Evolutionary conservation across 306 rosid species (phyloP), one percentile per base, ranked within the genome.

Genomic region (Citrullus colocynthis): DNA sequence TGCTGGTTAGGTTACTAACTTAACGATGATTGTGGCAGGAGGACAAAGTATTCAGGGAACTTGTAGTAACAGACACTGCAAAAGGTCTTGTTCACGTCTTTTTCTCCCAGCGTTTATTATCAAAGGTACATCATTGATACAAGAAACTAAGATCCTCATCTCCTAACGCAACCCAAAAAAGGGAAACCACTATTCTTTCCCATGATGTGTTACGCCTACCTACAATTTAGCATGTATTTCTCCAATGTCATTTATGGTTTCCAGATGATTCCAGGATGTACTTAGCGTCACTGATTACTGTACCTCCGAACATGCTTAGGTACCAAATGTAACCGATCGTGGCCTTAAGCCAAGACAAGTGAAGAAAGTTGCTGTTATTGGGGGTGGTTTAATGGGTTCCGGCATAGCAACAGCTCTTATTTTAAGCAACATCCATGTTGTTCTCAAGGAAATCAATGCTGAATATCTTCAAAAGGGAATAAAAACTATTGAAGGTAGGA

Each of bases 341-440:
- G 99, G 99, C 74, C 97, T 92, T 56, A 89, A 87, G 87, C 98
- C 99, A 64, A 91, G 97, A 85, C 86, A 80, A 75, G 81, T 95
- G 81, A 91, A 86, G 90, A 92, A 95, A 81, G 93, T 86, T 79
- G 99, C 98, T 77, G 85, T 95, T 80, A 85, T 92, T 67, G 99
- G 99, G 55, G 99, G 99, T 86, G 99, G 99, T 88, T 81, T 95
- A 76, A 95, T 95, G 99, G 99, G 99, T 83, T 92, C 99, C 78
- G 99, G 99, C 85, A 95, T 92, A 79, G 97, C 97, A 72, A 92
- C 99, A 15, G 90, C 97, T 74, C 92, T 92, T 79, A 36, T 92
- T 81, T 59, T 92, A 49, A 79, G 94, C 88, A 95, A 90, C 81
- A 83, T 89, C 78, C 82, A 20, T 70, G 98, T 95, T 82, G 79